phyloP scores from a whole-genome alignment of 768 basidiomycete species.

The Suillus luteus region DNA sequence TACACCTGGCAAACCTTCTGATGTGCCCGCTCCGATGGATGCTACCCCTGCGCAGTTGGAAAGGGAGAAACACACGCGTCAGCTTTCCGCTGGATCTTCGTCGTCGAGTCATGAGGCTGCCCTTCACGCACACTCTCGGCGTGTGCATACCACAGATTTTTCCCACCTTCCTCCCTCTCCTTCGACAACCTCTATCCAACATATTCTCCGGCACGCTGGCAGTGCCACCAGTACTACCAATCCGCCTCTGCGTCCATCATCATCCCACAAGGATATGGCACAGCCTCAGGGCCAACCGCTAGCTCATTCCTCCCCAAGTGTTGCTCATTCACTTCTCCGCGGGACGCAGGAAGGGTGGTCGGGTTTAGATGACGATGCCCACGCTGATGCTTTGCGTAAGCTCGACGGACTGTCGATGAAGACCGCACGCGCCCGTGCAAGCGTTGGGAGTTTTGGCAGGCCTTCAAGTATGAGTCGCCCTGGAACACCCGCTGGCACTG shows the following conservation, averaged over 20 bases:
- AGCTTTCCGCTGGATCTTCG: conserved; percentile 68
- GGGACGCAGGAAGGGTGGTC: conserved; percentile 92
- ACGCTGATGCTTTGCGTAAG: conserved; percentile 89
- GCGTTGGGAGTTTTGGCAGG: conserved; percentile 71
- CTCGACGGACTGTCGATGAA: conserved; percentile 86
- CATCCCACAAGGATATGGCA: conserved; percentile 41
- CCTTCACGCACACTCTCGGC: conserved; percentile 53
- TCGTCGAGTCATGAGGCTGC: conserved; percentile 53
- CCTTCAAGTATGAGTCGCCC: conserved; percentile 69
- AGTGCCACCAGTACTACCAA: conserved; percentile 41
- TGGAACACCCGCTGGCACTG: conserved; percentile 69
- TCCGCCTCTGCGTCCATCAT: conserved; percentile 35
- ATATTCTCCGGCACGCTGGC: conserved; percentile 65
- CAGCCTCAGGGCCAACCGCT: conserved; percentile 37
- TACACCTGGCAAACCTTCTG: conserved; percentile 37
- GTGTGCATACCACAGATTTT: conserved; percentile 74
- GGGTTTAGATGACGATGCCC: conserved; percentile 83
- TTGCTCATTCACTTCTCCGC: conserved; percentile 82
- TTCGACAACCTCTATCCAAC: conserved; percentile 86
- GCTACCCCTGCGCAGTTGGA: conserved; percentile 28
- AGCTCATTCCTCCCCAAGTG: conserved; percentile 56
- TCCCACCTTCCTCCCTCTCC: conserved; percentile 91
- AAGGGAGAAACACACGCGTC: conserved; percentile 55
- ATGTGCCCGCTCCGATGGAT: conserved; percentile 17
- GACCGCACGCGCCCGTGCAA: conserved; percentile 74